A percentile compares a stretch with the other conserved stretches of the same genome.
Evolutionary conservation across 2,329 filamentous ascomycete genomes (phyloP).

Genomic region (Nemania diffusa): DNA sequence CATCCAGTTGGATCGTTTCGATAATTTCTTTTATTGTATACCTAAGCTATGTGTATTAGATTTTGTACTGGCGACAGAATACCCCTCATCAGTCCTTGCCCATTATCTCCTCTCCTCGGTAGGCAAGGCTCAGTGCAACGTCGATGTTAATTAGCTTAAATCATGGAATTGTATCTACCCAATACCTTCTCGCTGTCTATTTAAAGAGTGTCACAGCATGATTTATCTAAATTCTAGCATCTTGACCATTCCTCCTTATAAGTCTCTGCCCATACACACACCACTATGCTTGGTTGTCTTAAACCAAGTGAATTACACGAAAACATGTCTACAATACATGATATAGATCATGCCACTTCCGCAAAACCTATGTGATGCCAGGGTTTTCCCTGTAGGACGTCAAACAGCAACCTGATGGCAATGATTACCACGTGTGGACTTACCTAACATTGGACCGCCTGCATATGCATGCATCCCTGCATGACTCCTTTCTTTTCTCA

Average conservation of each 20-base stretch:
- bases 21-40: background rate
- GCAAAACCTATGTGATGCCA: background rate
- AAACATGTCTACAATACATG: constrained; percentile 1
- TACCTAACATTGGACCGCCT: constrained; percentile 8
- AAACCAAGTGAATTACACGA: background rate
- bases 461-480: constrained; percentile 28
- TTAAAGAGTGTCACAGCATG: constrained; percentile 1
- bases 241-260: background rate
- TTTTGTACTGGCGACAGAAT: constrained; percentile 34
- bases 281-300: background rate
- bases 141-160: constrained; percentile 24
- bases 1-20: background rate
- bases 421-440: constrained; percentile 10
- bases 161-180: constrained; percentile 26
- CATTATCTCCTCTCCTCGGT: background rate
- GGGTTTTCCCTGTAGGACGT: background rate
- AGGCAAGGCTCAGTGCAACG: background rate
- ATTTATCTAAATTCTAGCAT: background rate
- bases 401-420: background rate
- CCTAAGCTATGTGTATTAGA: constrained; percentile 16
- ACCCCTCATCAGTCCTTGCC: background rate
- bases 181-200: background rate
- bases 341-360: background rate
- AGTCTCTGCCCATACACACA: background rate
- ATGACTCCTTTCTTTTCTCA: constrained; percentile 6